Evolutionary conservation across 352 stramenopile species (phyloP), one percentile per base, ranked within the genome.

Genomic region (Pseudoperonospora humuli): DNA sequence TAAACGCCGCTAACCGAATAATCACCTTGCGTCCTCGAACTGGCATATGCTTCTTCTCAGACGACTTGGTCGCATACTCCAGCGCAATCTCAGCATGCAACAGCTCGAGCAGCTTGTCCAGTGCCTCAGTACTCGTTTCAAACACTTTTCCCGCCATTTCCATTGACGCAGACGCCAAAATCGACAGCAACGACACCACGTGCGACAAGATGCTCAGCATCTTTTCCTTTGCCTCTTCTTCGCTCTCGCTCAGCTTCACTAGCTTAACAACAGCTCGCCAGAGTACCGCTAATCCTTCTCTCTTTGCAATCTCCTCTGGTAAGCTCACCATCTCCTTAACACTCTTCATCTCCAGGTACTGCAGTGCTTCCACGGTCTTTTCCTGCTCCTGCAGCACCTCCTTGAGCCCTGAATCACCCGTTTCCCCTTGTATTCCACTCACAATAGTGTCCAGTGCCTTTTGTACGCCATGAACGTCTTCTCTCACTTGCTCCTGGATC

Each of bases 291-390:
- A 89, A n/a, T 6, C 76, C 75, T 14, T 73, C 69, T 43, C 77
- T 72, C 20, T 60, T 67, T 13, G 65, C 61, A 18, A 87, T 56
- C 41, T 87, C 75, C 0, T 63, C 66, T 4, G 72, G 70, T 5
- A 90, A 48, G 50, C 39, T 76, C 26, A 54, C 32, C 2, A 81
- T 47, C 34, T 88, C 72, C 32, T 68, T 58, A 7, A 70, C 65
- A 29, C 72, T 79, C 40, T 87, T 88, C 67, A 81, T 76, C 42
- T 90, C 78, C 14, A 91, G 64, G 41, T 84, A 89, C 49, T 74
- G 54, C 40, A 90, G 52, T 17, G 78, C 74, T 42, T 87, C 77
- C 24, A 82, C 51, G 2, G 57, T 70, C 51, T 66, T 64, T 15
- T 75, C 54, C 31, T 65, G 54, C 48, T 59, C 48, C 21, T 54